Percentiles rank a stretch among this genome's conserved stretches.
phyloP scores from a whole-genome alignment of 108 stramenopile species.

The Stephanodiscus triporus region DNA sequence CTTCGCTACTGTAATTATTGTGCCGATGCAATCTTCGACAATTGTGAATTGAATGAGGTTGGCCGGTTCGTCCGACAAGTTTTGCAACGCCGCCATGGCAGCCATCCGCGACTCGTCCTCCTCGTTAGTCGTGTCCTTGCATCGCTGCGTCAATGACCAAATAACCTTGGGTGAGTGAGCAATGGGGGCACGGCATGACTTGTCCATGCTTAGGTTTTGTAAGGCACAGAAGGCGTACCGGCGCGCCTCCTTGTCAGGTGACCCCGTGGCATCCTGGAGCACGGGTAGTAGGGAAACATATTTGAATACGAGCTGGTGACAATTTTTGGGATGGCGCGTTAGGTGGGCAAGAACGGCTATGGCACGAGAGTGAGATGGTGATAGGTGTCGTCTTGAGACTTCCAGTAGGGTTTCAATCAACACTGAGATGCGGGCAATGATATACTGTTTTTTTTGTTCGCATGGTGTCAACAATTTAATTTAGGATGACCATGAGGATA shows the following conservation, averaged over 20 bases:
- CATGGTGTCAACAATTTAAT: constrained; percentile 11
- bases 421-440: constrained; percentile 52
- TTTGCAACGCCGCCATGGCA: constrained; percentile 73
- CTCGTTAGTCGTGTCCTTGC: constrained; percentile 36
- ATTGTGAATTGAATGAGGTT: constrained; percentile 87
- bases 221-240: constrained; percentile 71
- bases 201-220: constrained; percentile 83
- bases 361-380: constrained; percentile 68
- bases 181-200: constrained; percentile 70
- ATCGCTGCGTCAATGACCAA: constrained; percentile 51
- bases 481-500: constrained; percentile 1
- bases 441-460: constrained; percentile 31
- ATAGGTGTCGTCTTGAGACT: constrained; percentile 63
- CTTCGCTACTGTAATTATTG: constrained; percentile 72
- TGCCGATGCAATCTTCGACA: constrained; percentile 76
- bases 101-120: constrained; percentile 55
- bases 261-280: constrained; percentile 63
- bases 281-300: constrained; percentile 55
- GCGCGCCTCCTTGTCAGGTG: constrained; percentile 56
- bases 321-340: constrained; percentile 75
- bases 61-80: constrained; percentile 82
- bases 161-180: constrained; percentile 62
- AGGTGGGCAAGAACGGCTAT: constrained; percentile 68
- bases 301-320: constrained; percentile 70
- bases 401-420: constrained; percentile 56